phyloP scores from a whole-genome alignment of 495 filamentous ascomycete species.

The Pyrenula aspistea region DNA sequence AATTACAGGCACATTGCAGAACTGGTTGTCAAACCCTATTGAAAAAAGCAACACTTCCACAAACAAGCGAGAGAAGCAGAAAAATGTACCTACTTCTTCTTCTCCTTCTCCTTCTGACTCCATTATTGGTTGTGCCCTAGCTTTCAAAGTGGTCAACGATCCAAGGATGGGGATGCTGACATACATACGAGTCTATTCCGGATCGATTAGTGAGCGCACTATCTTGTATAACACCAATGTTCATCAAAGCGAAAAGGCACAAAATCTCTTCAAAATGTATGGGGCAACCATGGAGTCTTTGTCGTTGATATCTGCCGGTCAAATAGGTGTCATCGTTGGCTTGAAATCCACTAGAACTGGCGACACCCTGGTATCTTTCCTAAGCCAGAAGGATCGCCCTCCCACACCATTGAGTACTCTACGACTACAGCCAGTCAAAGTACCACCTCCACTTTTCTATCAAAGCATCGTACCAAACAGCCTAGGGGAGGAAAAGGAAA shows the following conservation, averaged over 20 bases:
- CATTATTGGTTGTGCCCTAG: slow-evolving; percentile 67
- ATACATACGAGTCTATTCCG: slow-evolving; percentile 87
- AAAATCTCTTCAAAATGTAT: slow-evolving; percentile 81
- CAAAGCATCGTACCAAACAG: slow-evolving; percentile 81
- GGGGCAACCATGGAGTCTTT: slow-evolving; percentile 59
- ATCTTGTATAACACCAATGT: slow-evolving; percentile 83
- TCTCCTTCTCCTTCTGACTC: slow-evolving; percentile 45
- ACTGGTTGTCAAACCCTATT: slow-evolving; percentile 40
- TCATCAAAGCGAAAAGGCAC: slow-evolving; percentile 66
- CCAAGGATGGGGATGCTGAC: slow-evolving; percentile 75
- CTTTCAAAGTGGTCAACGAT: slow-evolving; percentile 96
- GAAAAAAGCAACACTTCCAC: slow-evolving; percentile 31
- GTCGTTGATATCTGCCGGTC: slow-evolving; percentile 53
- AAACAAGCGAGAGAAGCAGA: slow-evolving; percentile 29
- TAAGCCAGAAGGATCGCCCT: slow-evolving; percentile 45
- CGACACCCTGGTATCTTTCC: slow-evolving; percentile 75
- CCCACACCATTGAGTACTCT: slow-evolving; percentile 61
- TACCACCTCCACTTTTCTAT: slow-evolving; percentile 93
- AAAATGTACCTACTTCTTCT: slow-evolving; percentile 13
- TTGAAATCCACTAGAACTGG: slow-evolving; percentile 86
- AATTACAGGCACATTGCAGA: slow-evolving; percentile 33
- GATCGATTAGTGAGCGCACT: slow-evolving; percentile 58
- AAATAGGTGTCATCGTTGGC: slow-evolving; percentile 92
- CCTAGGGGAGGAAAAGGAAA: slow-evolving; percentile 60
- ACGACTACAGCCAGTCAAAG: slow-evolving; percentile 76